Conservation (phyloP, 2,329 filamentous ascomycete genomes). For the Aspergillus puulaauensis region DNA sequence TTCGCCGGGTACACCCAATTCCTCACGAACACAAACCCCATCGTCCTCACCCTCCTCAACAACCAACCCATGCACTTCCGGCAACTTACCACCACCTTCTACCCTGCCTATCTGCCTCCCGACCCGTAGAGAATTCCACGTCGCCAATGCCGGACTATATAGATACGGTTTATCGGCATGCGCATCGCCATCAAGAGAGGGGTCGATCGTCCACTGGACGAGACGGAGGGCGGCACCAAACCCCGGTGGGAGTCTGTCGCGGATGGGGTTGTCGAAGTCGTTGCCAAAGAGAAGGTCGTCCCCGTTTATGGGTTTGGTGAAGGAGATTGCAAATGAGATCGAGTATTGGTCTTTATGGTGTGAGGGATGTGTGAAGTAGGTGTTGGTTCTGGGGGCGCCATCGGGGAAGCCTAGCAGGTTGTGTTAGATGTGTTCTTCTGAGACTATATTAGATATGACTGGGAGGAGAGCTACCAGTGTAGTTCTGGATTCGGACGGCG, state of each 20-base stretch:
- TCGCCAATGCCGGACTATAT: slow-evolving; percentile 77
- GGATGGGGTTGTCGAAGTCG: slow-evolving; percentile 89
- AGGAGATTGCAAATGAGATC: slow-evolving; percentile 75
- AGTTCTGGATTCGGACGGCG: slow-evolving; percentile 71
- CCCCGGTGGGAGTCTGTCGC: slow-evolving; percentile 79
- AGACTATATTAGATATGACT: neutral
- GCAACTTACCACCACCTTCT: slow-evolving; percentile 21
- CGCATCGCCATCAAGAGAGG: slow-evolving; percentile 83
- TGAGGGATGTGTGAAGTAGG: slow-evolving; percentile 72
- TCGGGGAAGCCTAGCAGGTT: slow-evolving; percentile 63
- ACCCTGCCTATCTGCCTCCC: slow-evolving; percentile 43
- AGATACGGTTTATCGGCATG: slow-evolving; percentile 84
- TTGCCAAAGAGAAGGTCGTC: slow-evolving; percentile 86
- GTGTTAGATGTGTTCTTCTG: neutral
- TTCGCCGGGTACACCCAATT: slow-evolving; percentile 53
- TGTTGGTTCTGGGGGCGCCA: slow-evolving; percentile 65
- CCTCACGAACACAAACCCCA: slow-evolving; percentile 45
- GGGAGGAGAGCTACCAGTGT: slow-evolving; percentile 39
- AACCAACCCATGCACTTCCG: slow-evolving; percentile 49
- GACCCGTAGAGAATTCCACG: slow-evolving; percentile 74
- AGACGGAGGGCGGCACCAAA: slow-evolving; percentile 82
- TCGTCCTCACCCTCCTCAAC: slow-evolving; percentile 67
- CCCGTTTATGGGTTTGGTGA: slow-evolving; percentile 65
- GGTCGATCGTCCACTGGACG: slow-evolving; percentile 88
- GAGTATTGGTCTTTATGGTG: slow-evolving; percentile 81